Evolutionary conservation across 2,329 filamentous ascomycete genomes (phyloP), one percentile per base, ranked within the genome.

Genomic region (Aureobasidium sp.): DNA sequence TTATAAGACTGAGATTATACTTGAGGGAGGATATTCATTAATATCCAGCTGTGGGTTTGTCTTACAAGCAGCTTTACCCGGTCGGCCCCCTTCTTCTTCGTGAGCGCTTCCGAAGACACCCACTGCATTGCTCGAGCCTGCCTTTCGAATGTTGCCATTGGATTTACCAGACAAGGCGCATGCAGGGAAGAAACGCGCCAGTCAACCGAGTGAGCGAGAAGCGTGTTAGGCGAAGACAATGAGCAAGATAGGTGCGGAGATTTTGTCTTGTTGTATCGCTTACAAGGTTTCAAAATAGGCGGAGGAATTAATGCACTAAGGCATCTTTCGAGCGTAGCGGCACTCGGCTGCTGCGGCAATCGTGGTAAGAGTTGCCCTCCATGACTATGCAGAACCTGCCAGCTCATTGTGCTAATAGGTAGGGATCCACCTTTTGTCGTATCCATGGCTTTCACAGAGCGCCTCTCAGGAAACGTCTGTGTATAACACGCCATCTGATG

Each of bases 251-350:
- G n/a, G n/a, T 8, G 44, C 44, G 44, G 14, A 47, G 21, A 8
- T 14, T 17, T 21, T 10, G 30, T 48, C 14, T 47, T 22, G 29
- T 47, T 38, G 34, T 39, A 21, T 49, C 45, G 45, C 45, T 49
- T 49, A 49, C 45, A 49, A 39, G 34, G 29, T 49, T 39, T 48
- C 45, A n/a, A 39, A 21, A 30, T 30, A 49, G 34, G 45, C 34
- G 45, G 34, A 38, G 34, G n/a, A 30, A 5, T 21, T 25, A 21
- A 30, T 38, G 45, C 45, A 39, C 45, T 39, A 49, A 49, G 10
- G 11, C 24, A n/a, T 29, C n/a, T 39, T 49, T 49, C 4, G 24
- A 39, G 30, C 34, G 25, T 39, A 39, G 34, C 45, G 21, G 45
- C 45, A 21, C 16, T 38, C 45, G 45, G 45, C 34, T 39, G 6